Evolutionary conservation across 306 rosid genomes (phyloP).

Genomic region (Gleditsia sinensis): DNA sequence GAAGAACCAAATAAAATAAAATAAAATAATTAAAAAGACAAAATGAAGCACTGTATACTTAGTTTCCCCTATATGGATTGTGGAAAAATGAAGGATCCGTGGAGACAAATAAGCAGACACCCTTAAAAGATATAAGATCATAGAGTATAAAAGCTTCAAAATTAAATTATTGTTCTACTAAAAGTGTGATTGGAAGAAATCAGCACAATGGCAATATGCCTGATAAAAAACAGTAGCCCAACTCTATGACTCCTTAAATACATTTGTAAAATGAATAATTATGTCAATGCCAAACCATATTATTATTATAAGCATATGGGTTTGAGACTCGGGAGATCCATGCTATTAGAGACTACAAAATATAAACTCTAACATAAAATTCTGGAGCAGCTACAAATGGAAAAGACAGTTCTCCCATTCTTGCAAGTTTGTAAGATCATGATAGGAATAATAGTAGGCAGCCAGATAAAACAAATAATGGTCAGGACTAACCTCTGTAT

Average conservation of each 20-base stretch:
- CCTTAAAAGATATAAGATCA: not conserved
- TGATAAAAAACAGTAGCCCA: not conserved
- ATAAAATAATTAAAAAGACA: not conserved
- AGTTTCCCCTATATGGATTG: constrained; percentile 18
- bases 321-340: not conserved
- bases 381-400: constrained; percentile 14
- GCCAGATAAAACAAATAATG: constrained; percentile 14
- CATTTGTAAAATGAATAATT: not conserved
- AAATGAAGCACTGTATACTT: not conserved
- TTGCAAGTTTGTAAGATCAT: constrained; percentile 16
- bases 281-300: constrained; percentile 17
- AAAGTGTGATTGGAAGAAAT: not conserved
- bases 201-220: not conserved
- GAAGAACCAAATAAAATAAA: too few species aligned
- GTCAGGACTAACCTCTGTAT: constrained; percentile 69
- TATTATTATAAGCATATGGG: not conserved
- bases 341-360: not conserved
- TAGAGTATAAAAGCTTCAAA: not conserved
- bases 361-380: not conserved
- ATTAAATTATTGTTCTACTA: not conserved
- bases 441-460: not conserved
- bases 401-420: not conserved
- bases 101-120: not conserved
- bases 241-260: not conserved
- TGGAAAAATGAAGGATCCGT: not conserved